Evolutionary conservation across 1,284 basidiomycete genomes (phyloP).

Genomic region (Laetiporus sulphureus): DNA sequence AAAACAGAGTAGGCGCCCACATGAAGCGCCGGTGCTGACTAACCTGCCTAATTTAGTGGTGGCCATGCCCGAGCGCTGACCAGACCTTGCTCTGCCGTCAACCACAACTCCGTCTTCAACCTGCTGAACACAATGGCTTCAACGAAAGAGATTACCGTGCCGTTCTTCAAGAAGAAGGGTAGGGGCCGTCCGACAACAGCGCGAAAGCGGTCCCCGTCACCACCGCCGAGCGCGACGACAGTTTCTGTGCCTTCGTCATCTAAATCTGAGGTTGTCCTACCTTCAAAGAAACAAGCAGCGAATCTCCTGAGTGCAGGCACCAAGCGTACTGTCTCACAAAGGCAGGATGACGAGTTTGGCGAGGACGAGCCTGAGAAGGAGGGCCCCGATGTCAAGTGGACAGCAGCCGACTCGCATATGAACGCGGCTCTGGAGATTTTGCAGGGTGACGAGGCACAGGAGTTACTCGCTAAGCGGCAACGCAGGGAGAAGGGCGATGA

Average conservation of each 20-base stretch:
- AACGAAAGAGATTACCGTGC: constrained; percentile 45
- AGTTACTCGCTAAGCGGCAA: constrained; percentile 58
- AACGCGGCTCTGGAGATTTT: constrained; percentile 67
- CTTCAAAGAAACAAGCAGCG: constrained; percentile 55
- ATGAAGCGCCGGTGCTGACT: no score
- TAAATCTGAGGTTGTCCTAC: constrained; percentile 70
- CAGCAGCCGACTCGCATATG: constrained; percentile 59
- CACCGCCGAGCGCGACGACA: constrained; percentile 30
- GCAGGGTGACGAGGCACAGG: constrained; percentile 74
- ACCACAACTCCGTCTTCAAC: no score
- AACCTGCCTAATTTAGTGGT: no score
- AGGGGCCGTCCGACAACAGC: constrained; percentile 66
- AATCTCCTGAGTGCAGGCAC: constrained; percentile 82
- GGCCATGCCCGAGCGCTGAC: no score
- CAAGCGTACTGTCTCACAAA: constrained; percentile 65
- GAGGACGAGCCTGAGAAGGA: constrained; percentile 41
- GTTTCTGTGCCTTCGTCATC: constrained; percentile 31
- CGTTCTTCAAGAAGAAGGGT: constrained; percentile 88
- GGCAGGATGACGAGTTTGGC: constrained; percentile 41
- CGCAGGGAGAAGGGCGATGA: constrained; percentile 45
- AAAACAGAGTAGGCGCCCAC: no score
- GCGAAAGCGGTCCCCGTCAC: constrained; percentile 66
- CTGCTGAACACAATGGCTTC: no score
- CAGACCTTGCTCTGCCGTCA: no score
- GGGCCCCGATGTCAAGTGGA: constrained; percentile 78